Conservation (phyloP, 192 early-diverging fungal genomes). For the Entomortierella beljakovae region DNA sequence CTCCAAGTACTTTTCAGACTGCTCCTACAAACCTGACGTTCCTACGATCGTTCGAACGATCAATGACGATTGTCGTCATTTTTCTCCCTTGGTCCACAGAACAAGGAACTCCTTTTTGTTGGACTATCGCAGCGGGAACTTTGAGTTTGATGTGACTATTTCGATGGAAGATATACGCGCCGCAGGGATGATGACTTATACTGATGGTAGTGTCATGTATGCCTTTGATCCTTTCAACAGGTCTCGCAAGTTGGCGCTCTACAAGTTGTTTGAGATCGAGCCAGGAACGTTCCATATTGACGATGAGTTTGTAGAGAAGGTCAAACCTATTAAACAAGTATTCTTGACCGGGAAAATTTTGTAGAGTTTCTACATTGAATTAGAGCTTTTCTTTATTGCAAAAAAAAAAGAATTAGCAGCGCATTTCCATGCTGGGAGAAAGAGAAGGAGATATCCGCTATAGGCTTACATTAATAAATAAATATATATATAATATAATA, state of each 20-base stretch:
- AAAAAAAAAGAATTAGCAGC: background rate
- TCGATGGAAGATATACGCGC: constrained; percentile 2
- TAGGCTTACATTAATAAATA: too few relatives aligned
- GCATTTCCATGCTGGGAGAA: background rate
- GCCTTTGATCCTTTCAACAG: constrained; percentile 4
- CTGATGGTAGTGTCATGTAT: background rate
- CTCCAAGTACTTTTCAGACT: constrained; percentile 4
- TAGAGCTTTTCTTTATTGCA: background rate
- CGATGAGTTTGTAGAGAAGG: constrained; percentile 6
- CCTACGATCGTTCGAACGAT: constrained; percentile 3
- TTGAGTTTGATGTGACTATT: constrained; percentile 8
- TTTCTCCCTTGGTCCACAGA: background rate
- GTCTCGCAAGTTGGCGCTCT: background rate
- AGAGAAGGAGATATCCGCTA: background rate
- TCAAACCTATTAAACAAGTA: constrained; percentile 6
- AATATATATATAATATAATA: too few relatives aligned
- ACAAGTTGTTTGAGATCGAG: constrained; percentile 1
- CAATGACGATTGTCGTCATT: constrained; percentile 9
- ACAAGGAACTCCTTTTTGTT: background rate
- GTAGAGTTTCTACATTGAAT: background rate
- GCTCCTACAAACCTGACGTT: background rate
- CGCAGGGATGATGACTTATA: constrained; percentile 13
- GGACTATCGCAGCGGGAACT: background rate
- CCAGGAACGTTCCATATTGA: constrained; percentile 9
- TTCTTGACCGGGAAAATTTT: background rate